Conservation (phyloP, 371 early-diverging fungal species). For the Apophysomyces sp. region DNA sequence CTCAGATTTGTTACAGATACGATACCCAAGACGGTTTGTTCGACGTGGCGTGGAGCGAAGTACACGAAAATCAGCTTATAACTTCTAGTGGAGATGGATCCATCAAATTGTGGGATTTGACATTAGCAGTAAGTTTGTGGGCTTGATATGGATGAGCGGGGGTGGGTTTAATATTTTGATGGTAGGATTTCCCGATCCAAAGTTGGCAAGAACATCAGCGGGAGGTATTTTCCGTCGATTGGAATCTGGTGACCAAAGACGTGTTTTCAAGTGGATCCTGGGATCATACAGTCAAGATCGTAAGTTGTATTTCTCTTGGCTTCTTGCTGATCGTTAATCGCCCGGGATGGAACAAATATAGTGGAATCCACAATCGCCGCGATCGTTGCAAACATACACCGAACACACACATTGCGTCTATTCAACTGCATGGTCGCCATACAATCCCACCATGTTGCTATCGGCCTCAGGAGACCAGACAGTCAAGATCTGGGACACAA, state of each 20-base stretch:
- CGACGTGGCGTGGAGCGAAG: constrained; percentile 93
- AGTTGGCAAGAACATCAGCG: constrained; percentile 93
- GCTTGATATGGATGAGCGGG: neutral
- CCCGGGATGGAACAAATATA: constrained; percentile 27
- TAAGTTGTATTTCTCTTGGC: constrained; percentile 37
- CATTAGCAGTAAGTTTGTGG: constrained; percentile 62
- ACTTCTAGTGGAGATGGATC: constrained; percentile 93
- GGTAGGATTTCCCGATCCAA: constrained; percentile 83
- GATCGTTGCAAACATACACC: constrained; percentile 80
- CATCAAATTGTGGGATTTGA: constrained; percentile 91
- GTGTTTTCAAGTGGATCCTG: constrained; percentile 89
- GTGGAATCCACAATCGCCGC: constrained; percentile 85
- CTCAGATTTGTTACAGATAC: constrained; percentile 49
- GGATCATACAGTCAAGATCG: constrained; percentile 93
- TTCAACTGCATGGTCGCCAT: constrained; percentile 84
- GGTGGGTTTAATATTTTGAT: neutral
- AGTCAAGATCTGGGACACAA: constrained; percentile 88
- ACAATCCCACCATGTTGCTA: constrained; percentile 74
- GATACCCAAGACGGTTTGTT: constrained; percentile 96
- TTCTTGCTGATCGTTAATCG: neutral
- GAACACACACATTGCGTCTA: constrained; percentile 92
- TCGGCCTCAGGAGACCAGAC: constrained; percentile 89
- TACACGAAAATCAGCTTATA: constrained; percentile 90
- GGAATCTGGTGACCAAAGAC: constrained; percentile 89
- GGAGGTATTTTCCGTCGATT: constrained; percentile 91